Evolutionary conservation across 805 yeast species (phyloP).

Genomic region (Lipomyces yamanashiensis): DNA sequence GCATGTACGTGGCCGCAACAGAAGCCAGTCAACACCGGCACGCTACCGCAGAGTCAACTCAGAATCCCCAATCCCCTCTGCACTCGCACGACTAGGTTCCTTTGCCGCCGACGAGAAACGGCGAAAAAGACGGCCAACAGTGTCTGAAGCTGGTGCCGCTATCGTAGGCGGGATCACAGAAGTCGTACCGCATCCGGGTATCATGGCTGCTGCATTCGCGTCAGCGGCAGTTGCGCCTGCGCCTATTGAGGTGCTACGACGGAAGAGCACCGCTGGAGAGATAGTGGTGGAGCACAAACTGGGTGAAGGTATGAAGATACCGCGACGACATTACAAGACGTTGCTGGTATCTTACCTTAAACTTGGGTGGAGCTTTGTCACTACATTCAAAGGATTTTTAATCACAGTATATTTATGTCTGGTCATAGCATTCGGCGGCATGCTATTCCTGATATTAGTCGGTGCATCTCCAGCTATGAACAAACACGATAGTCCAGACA

Average conservation of each 20-base stretch:
- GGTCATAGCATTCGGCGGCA: constrained; percentile 38
- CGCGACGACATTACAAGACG: not conserved
- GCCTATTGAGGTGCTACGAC: constrained; percentile 18
- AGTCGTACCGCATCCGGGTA: constrained; percentile 32
- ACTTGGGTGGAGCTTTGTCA: constrained; percentile 12
- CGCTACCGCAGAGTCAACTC: not conserved
- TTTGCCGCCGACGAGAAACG: not conserved
- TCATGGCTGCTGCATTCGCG: constrained; percentile 30
- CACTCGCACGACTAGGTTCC: constrained; percentile 9
- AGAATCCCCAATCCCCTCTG: constrained; percentile 18
- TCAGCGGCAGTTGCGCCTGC: constrained; percentile 24
- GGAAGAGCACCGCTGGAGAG: constrained; percentile 3
- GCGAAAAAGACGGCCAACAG: constrained; percentile 22
- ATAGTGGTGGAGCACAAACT: not conserved
- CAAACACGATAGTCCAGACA: constrained; percentile 28
- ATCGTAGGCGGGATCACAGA: constrained; percentile 24
- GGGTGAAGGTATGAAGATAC: not conserved
- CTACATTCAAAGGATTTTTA: constrained; percentile 28
- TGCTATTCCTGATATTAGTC: constrained; percentile 35
- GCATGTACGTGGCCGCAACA: not conserved
- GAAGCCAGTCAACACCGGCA: constrained; percentile 14
- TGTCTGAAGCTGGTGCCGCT: constrained; percentile 22
- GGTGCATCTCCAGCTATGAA: constrained; percentile 39
- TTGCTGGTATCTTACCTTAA: constrained; percentile 11
- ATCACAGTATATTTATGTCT: constrained; percentile 30